Evolutionary conservation across 1,284 basidiomycete species (phyloP), one percentile per base, ranked within the genome.

Genomic region (Abortiporus biennis): DNA sequence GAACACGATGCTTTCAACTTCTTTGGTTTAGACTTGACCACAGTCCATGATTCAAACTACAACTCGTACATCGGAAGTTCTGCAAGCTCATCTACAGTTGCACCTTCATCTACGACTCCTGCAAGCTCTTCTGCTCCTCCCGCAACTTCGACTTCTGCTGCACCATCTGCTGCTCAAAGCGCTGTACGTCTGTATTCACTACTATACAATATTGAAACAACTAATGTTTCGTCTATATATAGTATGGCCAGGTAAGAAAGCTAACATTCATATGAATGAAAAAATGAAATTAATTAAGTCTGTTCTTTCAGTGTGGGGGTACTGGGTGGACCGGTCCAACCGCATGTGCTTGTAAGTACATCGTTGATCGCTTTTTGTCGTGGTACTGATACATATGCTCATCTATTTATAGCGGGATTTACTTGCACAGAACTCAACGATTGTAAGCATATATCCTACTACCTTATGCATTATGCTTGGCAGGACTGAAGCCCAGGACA

Each of bases 1-100:
- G 55, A 59, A 41, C 59, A 61, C 43, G 50, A 61, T 45, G 47
- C 49, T 40, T 56, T 57, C 44, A 47, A 50, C 38, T 57, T 58
- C 53, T 61, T 61, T 21, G 57, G 55, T 15, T 33, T 57, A n/a
- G 50, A 54, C 39, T 40, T 57, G 21, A 54, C 52, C 31, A 38
- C 38, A 2, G 47, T 53, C 16, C 59, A 60, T 38, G 55, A 55
- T 17, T 30, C 49, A 13, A 49, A 42, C 11, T 57, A 58, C 46
- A 50, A 38, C 38, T 42, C 49, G 9, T 59, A 56, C 46, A 44
- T 57, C 37, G 34, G 48, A 17, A 47, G 47, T 2, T 38, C 49
- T n/a, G 37, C 42, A 3, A 49, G 44, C 23, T 45, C 40, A 1
- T 46, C 48, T 2, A 31, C 45, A 1, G 31, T 44, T 2, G 30